These are phyloP conservation scores for Tothia fuscella DNA, from an alignment of 2,329 filamentous ascomycete genomes.

Conservation along the genomic window DNA sequence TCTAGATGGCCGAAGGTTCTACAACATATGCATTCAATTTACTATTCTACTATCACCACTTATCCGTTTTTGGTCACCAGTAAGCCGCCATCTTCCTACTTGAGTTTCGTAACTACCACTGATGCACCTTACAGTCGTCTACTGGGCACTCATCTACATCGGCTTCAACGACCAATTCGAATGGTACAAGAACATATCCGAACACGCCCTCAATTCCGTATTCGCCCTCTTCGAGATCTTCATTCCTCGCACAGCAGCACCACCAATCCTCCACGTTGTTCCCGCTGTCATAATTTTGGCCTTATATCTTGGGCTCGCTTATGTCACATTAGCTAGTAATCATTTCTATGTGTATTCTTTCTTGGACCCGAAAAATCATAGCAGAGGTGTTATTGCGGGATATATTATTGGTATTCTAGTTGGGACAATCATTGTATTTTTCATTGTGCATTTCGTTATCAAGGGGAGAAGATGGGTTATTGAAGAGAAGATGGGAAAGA, in stretches of 20 bases:
- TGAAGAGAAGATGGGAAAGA: constrained; percentile 31
- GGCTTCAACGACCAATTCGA: constrained; percentile 24
- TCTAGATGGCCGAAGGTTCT: constrained; percentile 25
- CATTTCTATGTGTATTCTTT: constrained; percentile 70
- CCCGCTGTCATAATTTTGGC: constrained; percentile 59
- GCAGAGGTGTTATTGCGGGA: constrained; percentile 45
- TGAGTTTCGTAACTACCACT: neutral
- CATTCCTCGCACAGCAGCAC: constrained; percentile 51
- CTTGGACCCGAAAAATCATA: constrained; percentile 45
- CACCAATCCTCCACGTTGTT: constrained; percentile 53
- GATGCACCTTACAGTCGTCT: constrained; percentile 29
- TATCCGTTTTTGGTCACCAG: constrained; percentile 34
- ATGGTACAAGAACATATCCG: constrained; percentile 51
- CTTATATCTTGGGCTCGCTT: constrained; percentile 62
- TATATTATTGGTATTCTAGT: constrained; percentile 44
- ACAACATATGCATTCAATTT: constrained; percentile 28
- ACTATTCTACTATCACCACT: constrained; percentile 30
- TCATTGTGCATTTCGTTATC: constrained; percentile 30
- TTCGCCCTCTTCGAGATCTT: constrained; percentile 69
- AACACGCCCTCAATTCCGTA: constrained; percentile 61
- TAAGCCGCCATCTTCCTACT: constrained; percentile 17
- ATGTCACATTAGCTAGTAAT: constrained; percentile 56
- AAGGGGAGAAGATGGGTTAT: constrained; percentile 28
- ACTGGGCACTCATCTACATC: constrained; percentile 28
- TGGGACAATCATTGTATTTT: constrained; percentile 28